A percentile compares a stretch with the other conserved stretches of the same genome.
Conservation (phyloP, 306 rosid species). For the Dalbergia cochinchinensis region DNA sequence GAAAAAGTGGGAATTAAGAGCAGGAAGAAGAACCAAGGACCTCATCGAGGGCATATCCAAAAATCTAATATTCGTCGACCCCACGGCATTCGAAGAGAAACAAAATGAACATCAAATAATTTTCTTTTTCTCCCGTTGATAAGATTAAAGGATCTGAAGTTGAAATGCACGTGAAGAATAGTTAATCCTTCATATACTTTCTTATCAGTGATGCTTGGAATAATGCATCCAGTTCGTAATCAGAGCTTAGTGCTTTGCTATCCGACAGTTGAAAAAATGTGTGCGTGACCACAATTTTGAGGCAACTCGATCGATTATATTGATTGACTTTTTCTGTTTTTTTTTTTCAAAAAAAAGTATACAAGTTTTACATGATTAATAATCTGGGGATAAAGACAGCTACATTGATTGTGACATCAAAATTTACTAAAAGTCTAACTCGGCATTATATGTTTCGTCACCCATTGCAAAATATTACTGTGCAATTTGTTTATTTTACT, state of each 20-base stretch:
- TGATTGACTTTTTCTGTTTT: neutral
- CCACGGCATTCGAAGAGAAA: constrained; percentile 37
- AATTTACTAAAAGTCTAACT: too few relatives aligned
- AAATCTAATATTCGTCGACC: constrained; percentile 22
- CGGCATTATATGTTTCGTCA: too few relatives aligned
- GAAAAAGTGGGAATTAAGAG: neutral
- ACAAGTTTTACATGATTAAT: too few relatives aligned
- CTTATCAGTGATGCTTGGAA: constrained; percentile 57
- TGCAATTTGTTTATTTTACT: neutral
- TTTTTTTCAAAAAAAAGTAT: neutral
- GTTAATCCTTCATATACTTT: constrained; percentile 32
- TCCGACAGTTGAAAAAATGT: constrained; percentile 27
- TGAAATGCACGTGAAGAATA: constrained; percentile 44
- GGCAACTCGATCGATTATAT: constrained; percentile 36
- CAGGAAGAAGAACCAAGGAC: neutral
- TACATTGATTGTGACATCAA: neutral
- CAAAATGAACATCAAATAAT: constrained; percentile 24
- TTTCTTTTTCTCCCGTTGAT: neutral
- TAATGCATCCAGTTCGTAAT: constrained; percentile 37
- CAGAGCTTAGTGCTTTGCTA: constrained; percentile 31
- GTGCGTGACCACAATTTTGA: constrained; percentile 48
- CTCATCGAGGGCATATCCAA: neutral
- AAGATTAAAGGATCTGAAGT: constrained; percentile 44
- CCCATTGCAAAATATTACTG: too few relatives aligned
- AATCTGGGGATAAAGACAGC: neutral